Conservation (phyloP, 164 flowering plant species). For the Vitis riparia region DNA sequence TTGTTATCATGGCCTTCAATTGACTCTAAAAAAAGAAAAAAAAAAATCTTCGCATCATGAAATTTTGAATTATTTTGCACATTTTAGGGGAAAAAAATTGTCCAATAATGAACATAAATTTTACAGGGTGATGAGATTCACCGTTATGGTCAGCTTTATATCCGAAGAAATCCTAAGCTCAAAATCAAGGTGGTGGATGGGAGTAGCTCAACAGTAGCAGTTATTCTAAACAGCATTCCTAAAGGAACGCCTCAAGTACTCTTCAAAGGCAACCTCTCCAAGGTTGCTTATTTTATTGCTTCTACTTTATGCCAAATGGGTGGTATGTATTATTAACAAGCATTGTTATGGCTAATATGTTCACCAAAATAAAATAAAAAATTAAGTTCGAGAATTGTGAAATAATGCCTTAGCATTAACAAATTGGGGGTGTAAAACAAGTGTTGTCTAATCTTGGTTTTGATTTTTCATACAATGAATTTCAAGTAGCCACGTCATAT, state of each 20-base stretch:
- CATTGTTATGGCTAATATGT: no score
- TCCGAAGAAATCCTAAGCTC: conserved; percentile 42
- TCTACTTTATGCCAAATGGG: conserved; percentile 46
- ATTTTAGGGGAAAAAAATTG: background rate
- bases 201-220: conserved; percentile 53
- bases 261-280: conserved; percentile 45
- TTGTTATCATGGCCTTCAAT: no score
- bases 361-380: no score
- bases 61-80: no score
- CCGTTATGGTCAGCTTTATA: conserved; percentile 53
- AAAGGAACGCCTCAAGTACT: conserved; percentile 51
- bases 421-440: no score
- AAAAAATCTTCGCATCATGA: no score
- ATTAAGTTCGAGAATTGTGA: background rate
- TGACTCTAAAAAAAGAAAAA: no score
- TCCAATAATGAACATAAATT: background rate
- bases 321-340: conserved; percentile 26
- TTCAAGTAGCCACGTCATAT: conserved; percentile 1
- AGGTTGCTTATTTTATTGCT: conserved; percentile 43
- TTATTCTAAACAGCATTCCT: conserved; percentile 44
- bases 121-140: conserved; percentile 63
- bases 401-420: background rate
- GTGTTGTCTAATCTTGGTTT: no score
- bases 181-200: conserved; percentile 60
- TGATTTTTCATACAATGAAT: background rate